These are phyloP conservation scores for Fusarium sp. DNA, from an alignment of 2,329 filamentous ascomycete genomes.

Conservation along the genomic window DNA sequence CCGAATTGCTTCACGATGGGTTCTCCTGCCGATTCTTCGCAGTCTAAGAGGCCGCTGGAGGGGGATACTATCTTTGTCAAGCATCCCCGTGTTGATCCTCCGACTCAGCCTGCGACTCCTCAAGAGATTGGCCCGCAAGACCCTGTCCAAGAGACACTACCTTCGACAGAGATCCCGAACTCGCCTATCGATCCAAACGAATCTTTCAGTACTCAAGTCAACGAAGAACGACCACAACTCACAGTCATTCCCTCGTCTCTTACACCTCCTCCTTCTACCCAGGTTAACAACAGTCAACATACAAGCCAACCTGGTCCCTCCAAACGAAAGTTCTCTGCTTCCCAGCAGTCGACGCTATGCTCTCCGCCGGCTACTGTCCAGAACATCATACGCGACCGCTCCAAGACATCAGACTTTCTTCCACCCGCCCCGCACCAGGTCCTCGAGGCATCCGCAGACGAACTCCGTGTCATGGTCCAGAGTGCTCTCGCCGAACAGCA, in stretches of 20 bases:
- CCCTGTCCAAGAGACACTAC: slow-evolving; percentile 65
- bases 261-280: slow-evolving; percentile 68
- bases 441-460: slow-evolving; percentile 63
- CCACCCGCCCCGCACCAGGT: slow-evolving; percentile 63
- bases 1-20: slow-evolving; percentile 49
- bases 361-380: slow-evolving; percentile 65
- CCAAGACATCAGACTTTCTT: slow-evolving; percentile 54
- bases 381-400: slow-evolving; percentile 49
- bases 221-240: slow-evolving; percentile 58
- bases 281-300: slow-evolving; percentile 53
- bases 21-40: slow-evolving; percentile 46
- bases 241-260: slow-evolving; percentile 67
- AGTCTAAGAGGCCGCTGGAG: slow-evolving; percentile 50
- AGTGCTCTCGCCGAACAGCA: slow-evolving; percentile 66
- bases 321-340: slow-evolving; percentile 51
- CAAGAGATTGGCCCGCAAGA: slow-evolving; percentile 47
- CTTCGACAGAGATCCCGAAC: slow-evolving; percentile 65
- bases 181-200: slow-evolving; percentile 62
- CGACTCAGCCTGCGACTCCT: slow-evolving; percentile 48
- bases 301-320: slow-evolving; percentile 38
- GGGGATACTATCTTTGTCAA: slow-evolving; percentile 39
- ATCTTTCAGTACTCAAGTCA: slow-evolving; percentile 63
- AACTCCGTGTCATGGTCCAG: slow-evolving; percentile 68
- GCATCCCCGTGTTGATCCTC: slow-evolving; percentile 51
- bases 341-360: slow-evolving; percentile 61